Evolutionary conservation across 805 yeast species (phyloP).

Genomic region (Komagataella populi): DNA sequence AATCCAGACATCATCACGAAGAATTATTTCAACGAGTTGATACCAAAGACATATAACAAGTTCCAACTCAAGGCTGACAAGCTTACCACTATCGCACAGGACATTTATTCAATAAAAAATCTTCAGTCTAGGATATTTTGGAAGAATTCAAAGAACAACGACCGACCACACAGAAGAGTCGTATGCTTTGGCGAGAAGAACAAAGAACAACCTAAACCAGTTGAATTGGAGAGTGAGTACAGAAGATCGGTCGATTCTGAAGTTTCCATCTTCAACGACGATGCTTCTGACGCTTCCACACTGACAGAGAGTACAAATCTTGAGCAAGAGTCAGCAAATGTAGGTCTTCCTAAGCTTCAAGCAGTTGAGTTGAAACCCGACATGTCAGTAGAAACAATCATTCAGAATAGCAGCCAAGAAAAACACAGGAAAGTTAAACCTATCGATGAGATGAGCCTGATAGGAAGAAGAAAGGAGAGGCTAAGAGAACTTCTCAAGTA

Average conservation of each 20-base stretch:
- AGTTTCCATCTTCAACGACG: neutral
- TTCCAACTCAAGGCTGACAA: constrained; percentile 18
- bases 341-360: neutral
- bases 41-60: constrained; percentile 13
- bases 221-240: neutral
- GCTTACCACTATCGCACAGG: constrained; percentile 19
- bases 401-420: neutral
- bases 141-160: constrained; percentile 11
- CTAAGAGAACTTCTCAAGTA: constrained; percentile 1
- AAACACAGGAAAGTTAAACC: neutral
- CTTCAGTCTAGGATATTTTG: constrained; percentile 31
- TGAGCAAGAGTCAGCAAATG: neutral
- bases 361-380: neutral
- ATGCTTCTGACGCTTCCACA: neutral
- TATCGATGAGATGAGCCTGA: neutral
- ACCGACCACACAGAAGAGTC: constrained; percentile 24
- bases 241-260: neutral
- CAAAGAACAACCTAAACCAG: constrained; percentile 2
- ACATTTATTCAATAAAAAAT: constrained; percentile 25
- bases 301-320: neutral
- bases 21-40: constrained; percentile 16
- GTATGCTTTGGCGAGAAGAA: constrained; percentile 16
- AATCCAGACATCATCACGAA: constrained; percentile 18
- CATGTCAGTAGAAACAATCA: neutral
- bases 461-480: neutral